Conservation (phyloP, 768 basidiomycete species). For the Rubroboletus pulcherrimus region DNA sequence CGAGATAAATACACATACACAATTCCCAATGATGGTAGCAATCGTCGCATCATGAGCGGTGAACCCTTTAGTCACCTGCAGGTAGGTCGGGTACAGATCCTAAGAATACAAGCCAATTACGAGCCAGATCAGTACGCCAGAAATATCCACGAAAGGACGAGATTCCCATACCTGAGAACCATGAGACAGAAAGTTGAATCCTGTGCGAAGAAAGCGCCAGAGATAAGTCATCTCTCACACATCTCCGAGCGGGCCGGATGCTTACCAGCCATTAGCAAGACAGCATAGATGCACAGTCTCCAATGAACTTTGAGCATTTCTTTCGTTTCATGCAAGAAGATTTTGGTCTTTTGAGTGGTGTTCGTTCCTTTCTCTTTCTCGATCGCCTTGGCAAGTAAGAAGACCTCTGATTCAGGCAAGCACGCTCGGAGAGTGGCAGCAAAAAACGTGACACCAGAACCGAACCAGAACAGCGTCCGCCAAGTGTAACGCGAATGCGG, state of each 20-base stretch:
- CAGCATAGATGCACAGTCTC: constrained; percentile 78
- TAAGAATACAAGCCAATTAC: constrained; percentile 16
- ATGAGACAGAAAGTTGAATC: constrained; percentile 77
- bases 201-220: constrained; percentile 24
- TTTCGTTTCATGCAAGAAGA: constrained; percentile 70
- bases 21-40: constrained; percentile 82
- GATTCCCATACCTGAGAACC: constrained; percentile 50
- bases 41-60: constrained; percentile 54
- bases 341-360: constrained; percentile 51
- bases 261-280: constrained; percentile 69
- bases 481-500: constrained; percentile 41
- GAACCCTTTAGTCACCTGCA: constrained; percentile 61
- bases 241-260: background rate
- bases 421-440: constrained; percentile 62
- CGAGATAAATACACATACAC: constrained; percentile 35
- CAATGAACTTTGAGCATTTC: constrained; percentile 81
- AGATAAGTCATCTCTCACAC: background rate
- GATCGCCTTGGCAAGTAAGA: constrained; percentile 59
- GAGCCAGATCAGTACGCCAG: background rate
- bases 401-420: constrained; percentile 77
- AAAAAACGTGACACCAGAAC: constrained; percentile 62
- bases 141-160: background rate
- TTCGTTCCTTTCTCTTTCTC: constrained; percentile 40
- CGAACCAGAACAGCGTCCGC: constrained; percentile 82
- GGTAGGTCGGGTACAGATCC: constrained; percentile 78